A percentile compares a stretch with the other conserved stretches of the same genome.
Conservation (phyloP, 148 eudicot species). For the Arctostaphylos glauca region DNA sequence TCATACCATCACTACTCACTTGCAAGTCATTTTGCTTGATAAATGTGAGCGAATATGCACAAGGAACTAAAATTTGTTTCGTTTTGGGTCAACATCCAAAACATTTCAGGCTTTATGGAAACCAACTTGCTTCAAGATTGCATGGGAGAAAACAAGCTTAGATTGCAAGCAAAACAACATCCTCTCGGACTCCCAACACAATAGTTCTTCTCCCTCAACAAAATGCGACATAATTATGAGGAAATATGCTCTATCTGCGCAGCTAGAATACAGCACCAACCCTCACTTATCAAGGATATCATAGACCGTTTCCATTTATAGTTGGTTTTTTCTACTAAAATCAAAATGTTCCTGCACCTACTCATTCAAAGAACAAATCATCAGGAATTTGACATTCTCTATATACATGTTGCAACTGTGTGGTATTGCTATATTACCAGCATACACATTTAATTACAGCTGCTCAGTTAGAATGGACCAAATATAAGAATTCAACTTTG, state of each 20-base stretch:
- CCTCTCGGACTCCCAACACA: neutral
- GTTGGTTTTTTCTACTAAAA: neutral
- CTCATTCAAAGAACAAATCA: neutral
- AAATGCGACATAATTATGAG: neutral
- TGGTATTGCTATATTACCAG: neutral
- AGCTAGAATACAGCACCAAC: neutral
- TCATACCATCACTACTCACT: neutral
- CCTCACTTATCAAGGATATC: neutral
- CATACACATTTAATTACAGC: neutral
- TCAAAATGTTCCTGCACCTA: neutral
- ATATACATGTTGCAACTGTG: neutral
- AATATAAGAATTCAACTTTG: neutral
- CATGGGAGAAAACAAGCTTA: neutral
- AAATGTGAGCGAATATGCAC: neutral
- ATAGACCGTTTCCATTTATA: neutral
- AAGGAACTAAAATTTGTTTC: neutral
- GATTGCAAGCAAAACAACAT: neutral
- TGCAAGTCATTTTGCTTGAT: neutral
- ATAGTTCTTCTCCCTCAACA: neutral
- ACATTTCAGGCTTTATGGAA: neutral
- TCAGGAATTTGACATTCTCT: neutral
- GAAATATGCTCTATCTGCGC: neutral
- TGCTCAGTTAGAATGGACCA: neutral
- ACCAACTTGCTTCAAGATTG: neutral
- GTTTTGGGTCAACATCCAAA: neutral